Evolutionary conservation across 176 grass and related monocot genomes (phyloP).

Genomic region (Phragmites australis): DNA sequence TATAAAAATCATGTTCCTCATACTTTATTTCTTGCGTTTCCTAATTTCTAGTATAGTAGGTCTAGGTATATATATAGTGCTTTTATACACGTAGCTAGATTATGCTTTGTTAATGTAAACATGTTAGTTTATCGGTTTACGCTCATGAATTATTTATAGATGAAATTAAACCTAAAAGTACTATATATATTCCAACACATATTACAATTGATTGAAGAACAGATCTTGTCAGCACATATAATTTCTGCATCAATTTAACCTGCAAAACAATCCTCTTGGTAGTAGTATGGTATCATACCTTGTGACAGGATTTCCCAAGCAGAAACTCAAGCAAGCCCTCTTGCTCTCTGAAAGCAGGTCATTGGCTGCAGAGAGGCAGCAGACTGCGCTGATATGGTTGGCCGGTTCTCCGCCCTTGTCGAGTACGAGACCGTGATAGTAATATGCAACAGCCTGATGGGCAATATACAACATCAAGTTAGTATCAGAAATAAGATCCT

Average conservation of each 20-base stretch:
- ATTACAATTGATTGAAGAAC: constrained; percentile 26
- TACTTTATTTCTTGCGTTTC: too few relatives aligned
- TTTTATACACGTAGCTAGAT: too few relatives aligned
- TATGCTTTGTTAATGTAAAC: too few relatives aligned
- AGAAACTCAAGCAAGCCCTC: constrained; percentile 86
- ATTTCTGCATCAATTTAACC: neutral
- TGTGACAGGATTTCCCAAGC: constrained; percentile 76
- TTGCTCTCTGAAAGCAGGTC: constrained; percentile 81
- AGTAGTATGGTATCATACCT: constrained; percentile 52
- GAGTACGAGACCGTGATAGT: constrained; percentile 80
- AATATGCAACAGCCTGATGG: constrained; percentile 79
- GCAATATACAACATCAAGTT: constrained; percentile 17
- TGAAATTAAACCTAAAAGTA: too few relatives aligned
- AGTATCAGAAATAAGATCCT: neutral
- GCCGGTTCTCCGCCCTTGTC: constrained; percentile 70
- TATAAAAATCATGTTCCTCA: too few relatives aligned
- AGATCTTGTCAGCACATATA: neutral
- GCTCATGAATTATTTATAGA: too few relatives aligned
- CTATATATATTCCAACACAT: too few relatives aligned
- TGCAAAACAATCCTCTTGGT: neutral
- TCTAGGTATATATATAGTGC: too few relatives aligned
- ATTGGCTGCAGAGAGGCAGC: constrained; percentile 82
- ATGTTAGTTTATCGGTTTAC: too few relatives aligned
- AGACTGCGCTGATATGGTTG: constrained; percentile 72
- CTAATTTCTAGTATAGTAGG: too few relatives aligned